These are phyloP conservation scores for Ascochyta lentis DNA, from an alignment of 2,329 filamentous ascomycete genomes.

Conservation along the genomic window DNA sequence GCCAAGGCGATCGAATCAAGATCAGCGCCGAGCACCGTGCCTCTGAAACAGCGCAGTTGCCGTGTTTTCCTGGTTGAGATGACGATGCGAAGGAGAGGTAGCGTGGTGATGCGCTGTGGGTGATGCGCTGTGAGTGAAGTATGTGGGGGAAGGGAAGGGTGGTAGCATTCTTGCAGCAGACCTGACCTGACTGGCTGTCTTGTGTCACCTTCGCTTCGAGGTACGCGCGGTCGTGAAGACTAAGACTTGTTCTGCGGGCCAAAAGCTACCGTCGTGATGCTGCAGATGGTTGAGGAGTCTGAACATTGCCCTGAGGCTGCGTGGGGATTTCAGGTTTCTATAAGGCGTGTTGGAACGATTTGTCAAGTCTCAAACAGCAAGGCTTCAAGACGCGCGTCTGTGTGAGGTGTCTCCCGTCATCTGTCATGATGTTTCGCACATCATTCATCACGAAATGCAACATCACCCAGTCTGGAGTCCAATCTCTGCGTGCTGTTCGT, in stretches of 20 bases:
- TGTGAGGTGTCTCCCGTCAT: not conserved
- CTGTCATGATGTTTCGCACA: conserved; percentile 11
- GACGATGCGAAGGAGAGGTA: not conserved
- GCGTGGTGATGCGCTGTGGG: too few relatives aligned
- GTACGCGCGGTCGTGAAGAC: not conserved
- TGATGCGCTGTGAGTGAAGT: too few relatives aligned
- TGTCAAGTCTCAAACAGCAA: conserved; percentile 3
- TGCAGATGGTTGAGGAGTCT: not conserved
- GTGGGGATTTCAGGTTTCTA: not conserved
- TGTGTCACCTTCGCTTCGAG: not conserved
- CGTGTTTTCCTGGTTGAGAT: not conserved
- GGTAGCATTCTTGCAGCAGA: too few relatives aligned
- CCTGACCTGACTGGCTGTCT: not conserved
- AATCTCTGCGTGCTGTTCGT: conserved; percentile 1
- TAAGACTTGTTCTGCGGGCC: too few relatives aligned
- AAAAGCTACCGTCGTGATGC: not conserved
- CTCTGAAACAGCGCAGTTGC: not conserved
- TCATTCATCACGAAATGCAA: conserved; percentile 4
- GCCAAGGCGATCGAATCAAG: conserved; percentile 17
- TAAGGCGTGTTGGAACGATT: not conserved
- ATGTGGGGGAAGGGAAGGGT: not conserved
- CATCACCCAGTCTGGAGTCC: conserved; percentile 1
- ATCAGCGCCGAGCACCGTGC: conserved; percentile 4
- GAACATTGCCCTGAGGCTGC: not conserved
- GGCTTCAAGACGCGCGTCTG: conserved; percentile 13